A percentile compares a stretch with the other conserved stretches of the same genome.
phyloP scores from a whole-genome alignment of 371 early-diverging fungal species.

The Parasitella parasitica region DNA sequence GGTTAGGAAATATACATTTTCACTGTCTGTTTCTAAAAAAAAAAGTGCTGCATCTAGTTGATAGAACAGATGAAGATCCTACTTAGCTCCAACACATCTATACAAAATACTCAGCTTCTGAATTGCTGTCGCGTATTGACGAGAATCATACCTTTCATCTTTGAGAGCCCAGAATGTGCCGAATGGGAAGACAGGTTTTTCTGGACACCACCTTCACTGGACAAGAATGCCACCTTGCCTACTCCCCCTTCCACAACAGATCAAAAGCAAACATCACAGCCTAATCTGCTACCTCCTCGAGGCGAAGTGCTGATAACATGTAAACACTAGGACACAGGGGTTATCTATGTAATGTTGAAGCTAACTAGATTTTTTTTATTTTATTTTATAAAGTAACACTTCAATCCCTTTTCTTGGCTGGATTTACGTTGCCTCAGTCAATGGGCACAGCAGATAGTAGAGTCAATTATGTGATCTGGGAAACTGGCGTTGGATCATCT shows the following conservation, averaged over 20 bases:
- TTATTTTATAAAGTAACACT: constrained; percentile 14
- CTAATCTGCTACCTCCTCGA: constrained; percentile 13
- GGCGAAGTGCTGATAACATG: constrained; percentile 22
- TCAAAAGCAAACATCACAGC: constrained; percentile 16
- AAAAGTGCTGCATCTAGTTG: not conserved
- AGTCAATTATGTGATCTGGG: constrained; percentile 79
- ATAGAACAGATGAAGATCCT: constrained; percentile 1
- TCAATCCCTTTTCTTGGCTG: constrained; percentile 62
- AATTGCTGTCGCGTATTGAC: constrained; percentile 80
- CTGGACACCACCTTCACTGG: constrained; percentile 29
- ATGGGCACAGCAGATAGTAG: constrained; percentile 33
- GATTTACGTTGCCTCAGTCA: constrained; percentile 71
- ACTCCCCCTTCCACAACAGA: not conserved
- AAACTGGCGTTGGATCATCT: constrained; percentile 68
- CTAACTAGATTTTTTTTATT: not conserved
- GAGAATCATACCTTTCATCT: constrained; percentile 74
- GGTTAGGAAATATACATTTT: constrained; percentile 17
- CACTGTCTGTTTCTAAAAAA: no score
- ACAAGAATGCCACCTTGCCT: not conserved
- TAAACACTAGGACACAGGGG: not conserved
- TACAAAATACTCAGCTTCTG: constrained; percentile 52
- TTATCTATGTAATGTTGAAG: not conserved
- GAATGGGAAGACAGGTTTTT: constrained; percentile 63
- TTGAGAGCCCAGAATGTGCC: constrained; percentile 58
- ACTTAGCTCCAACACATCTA: constrained; percentile 33